Base-by-base conservation (phyloP, 2,329 filamentous ascomycete species). In the Alternaria burnsii region DNA sequence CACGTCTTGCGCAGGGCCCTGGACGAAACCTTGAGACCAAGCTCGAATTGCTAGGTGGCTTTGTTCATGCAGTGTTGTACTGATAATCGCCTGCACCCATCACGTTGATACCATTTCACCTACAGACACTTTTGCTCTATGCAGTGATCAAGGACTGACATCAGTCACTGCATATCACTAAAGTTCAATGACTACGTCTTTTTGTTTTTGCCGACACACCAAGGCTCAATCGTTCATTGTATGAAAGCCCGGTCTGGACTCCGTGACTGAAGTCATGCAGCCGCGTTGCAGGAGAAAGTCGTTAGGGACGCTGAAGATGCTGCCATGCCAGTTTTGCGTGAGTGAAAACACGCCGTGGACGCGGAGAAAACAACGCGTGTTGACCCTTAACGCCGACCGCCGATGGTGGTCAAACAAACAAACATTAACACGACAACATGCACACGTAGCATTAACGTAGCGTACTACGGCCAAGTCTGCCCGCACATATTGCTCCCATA, bases 401-500 rank as follows among this genome's bases (percentile, higher is more conserved):
- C 62, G 62, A 71, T 67, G 61, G 66, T 62, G 62, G 55, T 59
- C 65, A 68, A 42, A 16, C 40, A 42, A 41, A 41, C 40, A 41
- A 69, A 66, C 59, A 51, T 38, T 28, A 26, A 41, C 24, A 48
- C 50, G 34, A 28, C 41, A 42, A 59, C 59, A 61, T 55, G 36
- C 32, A 26, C 60, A 53, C 46, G 42, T 61, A 61, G 22, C 52
- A 46, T 52, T 38, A 28, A 52, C 55, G 69, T 60, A 26, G 12
- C 58, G 44, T 50, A 42, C 47, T n/a, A 46, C 53, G 18, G 16
- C 14, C 36, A 41, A n/a, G 20, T 14, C 26, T 30, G 41, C 48
- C 41, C 26, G 6, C 42, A 3, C 10, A 7, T 16, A 52, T 60
- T 44, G 34, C 47, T 57, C n/a, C 41, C 43, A 36, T 48, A 73